Conservation (phyloP, 2,329 filamentous ascomycete genomes). For the Diaporthe capsici region DNA sequence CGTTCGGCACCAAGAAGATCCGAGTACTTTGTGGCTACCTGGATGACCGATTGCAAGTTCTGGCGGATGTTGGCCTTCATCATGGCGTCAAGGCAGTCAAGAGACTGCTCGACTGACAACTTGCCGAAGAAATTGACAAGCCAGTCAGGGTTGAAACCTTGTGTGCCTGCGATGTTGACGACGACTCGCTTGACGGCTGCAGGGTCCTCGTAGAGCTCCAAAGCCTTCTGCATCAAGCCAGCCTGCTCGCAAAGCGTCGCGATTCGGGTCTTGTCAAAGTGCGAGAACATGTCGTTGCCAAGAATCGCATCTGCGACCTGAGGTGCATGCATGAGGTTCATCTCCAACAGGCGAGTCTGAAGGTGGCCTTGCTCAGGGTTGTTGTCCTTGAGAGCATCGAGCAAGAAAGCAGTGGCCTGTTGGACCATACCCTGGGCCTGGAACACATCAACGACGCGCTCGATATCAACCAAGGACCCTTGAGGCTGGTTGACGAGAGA, state of each 20-base stretch:
- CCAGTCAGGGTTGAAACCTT: conserved; percentile 93
- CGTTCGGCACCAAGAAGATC: conserved; percentile 90
- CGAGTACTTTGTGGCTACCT: conserved; percentile 97
- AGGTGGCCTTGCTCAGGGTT: conserved; percentile 92
- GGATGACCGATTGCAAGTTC: conserved; percentile 94
- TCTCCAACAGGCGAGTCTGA: conserved; percentile 95
- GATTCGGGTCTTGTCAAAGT: conserved; percentile 94
- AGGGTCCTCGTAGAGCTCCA: conserved; percentile 96
- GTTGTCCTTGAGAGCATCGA: conserved; percentile 96
- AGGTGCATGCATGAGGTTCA: conserved; percentile 96
- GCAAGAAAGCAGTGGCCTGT: conserved; percentile 96
- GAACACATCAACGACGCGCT: conserved; percentile 97
- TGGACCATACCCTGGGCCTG: conserved; percentile 98
- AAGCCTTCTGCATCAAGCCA: conserved; percentile 85
- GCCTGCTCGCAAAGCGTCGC: conserved; percentile 94
- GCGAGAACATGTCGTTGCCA: conserved; percentile 97
- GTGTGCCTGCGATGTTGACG: conserved; percentile 83
- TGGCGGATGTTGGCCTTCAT: conserved; percentile 96
- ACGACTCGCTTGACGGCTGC: conserved; percentile 91
- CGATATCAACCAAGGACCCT: conserved; percentile 89
- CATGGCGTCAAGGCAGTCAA: conserved; percentile 97
- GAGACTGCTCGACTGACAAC: conserved; percentile 92
- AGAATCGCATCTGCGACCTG: conserved; percentile 98
- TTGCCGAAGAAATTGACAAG: conserved; percentile 93
- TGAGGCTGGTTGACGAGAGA: conserved; percentile 90